Conservation (phyloP, 2,329 filamentous ascomycete genomes). For the Cadophora malorum region DNA sequence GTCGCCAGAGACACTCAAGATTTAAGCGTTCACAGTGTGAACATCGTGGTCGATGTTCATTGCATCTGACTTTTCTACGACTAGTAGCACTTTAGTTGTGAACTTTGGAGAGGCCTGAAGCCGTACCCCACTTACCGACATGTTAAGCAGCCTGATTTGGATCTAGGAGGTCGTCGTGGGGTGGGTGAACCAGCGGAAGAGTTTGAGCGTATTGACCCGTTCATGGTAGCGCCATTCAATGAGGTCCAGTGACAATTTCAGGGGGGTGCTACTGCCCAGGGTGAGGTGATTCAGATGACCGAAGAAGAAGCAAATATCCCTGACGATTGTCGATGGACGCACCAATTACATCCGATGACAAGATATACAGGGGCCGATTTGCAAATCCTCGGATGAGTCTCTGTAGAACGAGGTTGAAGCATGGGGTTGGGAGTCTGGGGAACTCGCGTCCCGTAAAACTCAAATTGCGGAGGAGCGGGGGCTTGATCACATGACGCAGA, state of each 20-base stretch:
- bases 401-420: neutral
- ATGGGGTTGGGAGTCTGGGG: neutral
- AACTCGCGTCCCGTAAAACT: neutral
- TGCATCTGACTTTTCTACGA: constrained; percentile 60
- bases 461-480: neutral
- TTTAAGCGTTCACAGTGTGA: constrained; percentile 60
- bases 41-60: constrained; percentile 59
- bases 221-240: neutral
- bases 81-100: neutral
- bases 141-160: constrained; percentile 54
- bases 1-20: constrained; percentile 58
- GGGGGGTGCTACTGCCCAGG: neutral
- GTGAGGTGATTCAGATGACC: too few relatives aligned
- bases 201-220: neutral
- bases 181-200: neutral
- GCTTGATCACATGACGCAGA: neutral
- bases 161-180: constrained; percentile 35
- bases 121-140: constrained; percentile 49
- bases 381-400: too few relatives aligned
- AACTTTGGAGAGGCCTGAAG: neutral
- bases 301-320: too few relatives aligned
- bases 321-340: too few relatives aligned
- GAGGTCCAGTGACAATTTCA: neutral
- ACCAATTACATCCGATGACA: too few relatives aligned
- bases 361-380: too few relatives aligned